Conservation (phyloP, 2,329 filamentous ascomycete genomes). For the Exutisphaerella laricina region DNA sequence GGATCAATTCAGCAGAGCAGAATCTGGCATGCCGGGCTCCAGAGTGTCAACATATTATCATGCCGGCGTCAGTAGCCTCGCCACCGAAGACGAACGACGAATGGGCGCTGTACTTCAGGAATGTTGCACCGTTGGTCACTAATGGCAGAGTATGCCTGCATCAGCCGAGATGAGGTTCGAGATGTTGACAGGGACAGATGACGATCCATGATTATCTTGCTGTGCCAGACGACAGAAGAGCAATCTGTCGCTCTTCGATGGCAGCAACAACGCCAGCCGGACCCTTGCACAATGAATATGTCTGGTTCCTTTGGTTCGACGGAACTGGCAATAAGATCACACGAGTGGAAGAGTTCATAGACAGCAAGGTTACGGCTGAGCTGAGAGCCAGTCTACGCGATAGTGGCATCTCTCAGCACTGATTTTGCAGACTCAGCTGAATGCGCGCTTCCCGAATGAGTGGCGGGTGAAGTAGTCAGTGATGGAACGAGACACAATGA, state of each 20-base stretch:
- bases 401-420: constrained; percentile 34
- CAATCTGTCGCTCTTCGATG: constrained; percentile 14
- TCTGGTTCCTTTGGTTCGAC: constrained; percentile 21
- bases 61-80: constrained; percentile 11
- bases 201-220: constrained; percentile 21
- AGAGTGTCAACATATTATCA: constrained; percentile 17
- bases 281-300: constrained; percentile 21
- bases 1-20: constrained; percentile 9
- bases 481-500: no score
- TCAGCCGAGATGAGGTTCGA: not conserved
- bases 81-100: constrained; percentile 12
- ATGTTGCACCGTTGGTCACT: constrained; percentile 12
- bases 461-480: no score
- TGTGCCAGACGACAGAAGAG: constrained; percentile 9
- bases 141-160: constrained; percentile 9
- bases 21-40: constrained; percentile 13
- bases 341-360: constrained; percentile 20
- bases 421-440: constrained; percentile 31
- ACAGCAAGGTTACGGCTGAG: constrained; percentile 4
- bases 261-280: constrained; percentile 15
- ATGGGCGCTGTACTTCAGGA: constrained; percentile 15
- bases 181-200: constrained; percentile 12
- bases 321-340: constrained; percentile 16
- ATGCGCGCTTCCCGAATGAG: no score
- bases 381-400: no score